Percentiles rank a stretch among this genome's conserved stretches.
phyloP scores from a whole-genome alignment of 192 early-diverging fungal genomes.

The Kickxella alabastrina region DNA sequence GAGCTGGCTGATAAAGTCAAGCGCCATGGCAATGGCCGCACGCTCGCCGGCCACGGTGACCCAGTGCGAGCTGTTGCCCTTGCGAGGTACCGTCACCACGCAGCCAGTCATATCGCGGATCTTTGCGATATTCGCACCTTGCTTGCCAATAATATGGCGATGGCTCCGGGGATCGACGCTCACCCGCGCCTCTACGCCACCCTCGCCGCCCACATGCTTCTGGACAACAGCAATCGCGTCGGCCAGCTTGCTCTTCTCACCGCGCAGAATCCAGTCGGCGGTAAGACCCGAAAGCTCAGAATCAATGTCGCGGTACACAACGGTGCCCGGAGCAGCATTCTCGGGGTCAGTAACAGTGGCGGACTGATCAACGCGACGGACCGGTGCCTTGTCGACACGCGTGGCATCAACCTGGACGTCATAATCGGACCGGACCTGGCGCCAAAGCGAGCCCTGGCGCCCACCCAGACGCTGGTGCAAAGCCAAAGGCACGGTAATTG shows the following conservation, averaged over 20 bases:
- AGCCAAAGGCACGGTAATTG: constrained; percentile 51
- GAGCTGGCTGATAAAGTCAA: constrained; percentile 31
- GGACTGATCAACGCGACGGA: constrained; percentile 46
- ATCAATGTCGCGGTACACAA: constrained; percentile 24
- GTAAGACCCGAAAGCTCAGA: constrained; percentile 10
- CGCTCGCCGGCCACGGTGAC: constrained; percentile 27
- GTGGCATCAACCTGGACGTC: constrained; percentile 57
- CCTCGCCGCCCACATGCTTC: constrained; percentile 5
- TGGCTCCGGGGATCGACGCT: constrained; percentile 51
- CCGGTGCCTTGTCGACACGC: constrained; percentile 36
- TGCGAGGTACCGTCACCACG: constrained; percentile 59
- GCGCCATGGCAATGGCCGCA: constrained; percentile 21
- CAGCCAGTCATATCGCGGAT: constrained; percentile 67
- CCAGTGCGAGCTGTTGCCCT: constrained; percentile 26
- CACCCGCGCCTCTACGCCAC: constrained; percentile 37
- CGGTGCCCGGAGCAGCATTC: constrained; percentile 7
- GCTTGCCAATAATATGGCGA: constrained; percentile 73
- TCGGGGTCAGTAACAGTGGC: not conserved
- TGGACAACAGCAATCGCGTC: constrained; percentile 31
- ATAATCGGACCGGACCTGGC: constrained; percentile 59
- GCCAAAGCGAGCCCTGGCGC: constrained; percentile 51
- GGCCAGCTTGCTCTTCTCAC: constrained; percentile 52
- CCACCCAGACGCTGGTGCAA: constrained; percentile 57
- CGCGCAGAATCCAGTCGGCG: constrained; percentile 55
- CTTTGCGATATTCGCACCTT: constrained; percentile 64